Percentiles rank a stretch among this genome's conserved stretches.
phyloP scores from a whole-genome alignment of 108 stramenopile genomes.

The Discostella stelligeroides region DNA sequence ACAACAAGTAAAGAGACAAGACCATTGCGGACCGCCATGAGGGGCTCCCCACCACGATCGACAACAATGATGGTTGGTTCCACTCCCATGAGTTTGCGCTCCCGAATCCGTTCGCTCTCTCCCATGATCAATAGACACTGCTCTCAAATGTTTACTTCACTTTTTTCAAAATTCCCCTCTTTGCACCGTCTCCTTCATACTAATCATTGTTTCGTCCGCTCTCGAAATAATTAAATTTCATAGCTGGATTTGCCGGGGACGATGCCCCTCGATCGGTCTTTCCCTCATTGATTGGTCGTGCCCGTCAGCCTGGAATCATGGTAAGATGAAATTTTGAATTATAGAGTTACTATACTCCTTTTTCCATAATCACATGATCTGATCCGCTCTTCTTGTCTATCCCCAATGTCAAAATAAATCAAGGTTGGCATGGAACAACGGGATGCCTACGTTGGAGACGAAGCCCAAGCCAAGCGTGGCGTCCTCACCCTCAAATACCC shows the following conservation, averaged over 20 bases:
- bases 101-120: no score
- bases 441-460: slow-evolving; percentile 99
- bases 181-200: not conserved
- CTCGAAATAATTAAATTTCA: slow-evolving; percentile 21
- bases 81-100: no score
- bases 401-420: slow-evolving; percentile 1
- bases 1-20: no score
- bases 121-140: not conserved
- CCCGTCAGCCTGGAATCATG: slow-evolving; percentile 98
- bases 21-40: no score
- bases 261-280: slow-evolving; percentile 97
- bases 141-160: not conserved
- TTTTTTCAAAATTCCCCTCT: not conserved
- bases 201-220: slow-evolving; percentile 3
- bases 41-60: no score
- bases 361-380: no score
- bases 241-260: slow-evolving; percentile 95
- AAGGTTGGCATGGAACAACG: slow-evolving; percentile 99
- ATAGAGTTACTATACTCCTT: no score
- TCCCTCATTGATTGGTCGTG: slow-evolving; percentile 96
- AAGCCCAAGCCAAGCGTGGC: slow-evolving; percentile 98
- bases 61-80: no score
- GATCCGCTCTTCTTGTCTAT: not conserved
- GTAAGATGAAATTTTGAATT: slow-evolving; percentile 52
- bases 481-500: slow-evolving; percentile 99